Conservation (phyloP, 257 asterid species). For the Agastache rugosa region DNA sequence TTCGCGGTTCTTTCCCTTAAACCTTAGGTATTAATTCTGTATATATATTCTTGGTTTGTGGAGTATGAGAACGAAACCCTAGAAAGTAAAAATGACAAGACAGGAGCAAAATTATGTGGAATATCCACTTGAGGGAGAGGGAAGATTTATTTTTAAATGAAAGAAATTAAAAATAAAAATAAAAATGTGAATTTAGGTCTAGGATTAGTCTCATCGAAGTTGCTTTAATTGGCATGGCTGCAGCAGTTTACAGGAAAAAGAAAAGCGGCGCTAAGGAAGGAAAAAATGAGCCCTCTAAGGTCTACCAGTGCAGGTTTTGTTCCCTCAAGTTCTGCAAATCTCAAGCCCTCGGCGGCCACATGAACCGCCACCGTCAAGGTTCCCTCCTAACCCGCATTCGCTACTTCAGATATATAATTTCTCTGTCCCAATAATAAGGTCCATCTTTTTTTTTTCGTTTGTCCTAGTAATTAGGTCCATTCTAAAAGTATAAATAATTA, state of each 20-base stretch:
- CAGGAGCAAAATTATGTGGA: conserved; percentile 12
- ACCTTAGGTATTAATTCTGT: background rate
- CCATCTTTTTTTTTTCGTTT: no score
- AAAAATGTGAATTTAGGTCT: conserved; percentile 21
- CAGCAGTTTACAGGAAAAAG: conserved; percentile 66
- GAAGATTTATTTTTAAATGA: background rate
- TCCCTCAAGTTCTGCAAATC: conserved; percentile 99
- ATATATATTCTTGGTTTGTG: conserved; percentile 27
- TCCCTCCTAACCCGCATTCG: no score
- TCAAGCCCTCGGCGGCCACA: conserved; percentile 99
- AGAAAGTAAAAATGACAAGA: conserved; percentile 46
- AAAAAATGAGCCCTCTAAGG: conserved; percentile 65
- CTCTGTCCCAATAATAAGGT: no score
- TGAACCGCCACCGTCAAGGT: conserved; percentile 99
- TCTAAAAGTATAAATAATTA: no score
- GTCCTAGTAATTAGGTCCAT: no score
- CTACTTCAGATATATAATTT: no score
- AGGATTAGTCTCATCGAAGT: conserved; percentile 58
- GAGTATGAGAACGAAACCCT: conserved; percentile 56
- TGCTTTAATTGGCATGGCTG: conserved; percentile 53
- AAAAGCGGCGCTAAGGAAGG: conserved; percentile 78
- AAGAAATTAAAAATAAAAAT: background rate
- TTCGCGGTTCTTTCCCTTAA: background rate
- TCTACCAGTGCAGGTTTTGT: conserved; percentile 97
- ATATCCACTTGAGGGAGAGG: background rate